A percentile compares a stretch with the other conserved stretches of the same genome.
phyloP scores from a whole-genome alignment of 1,284 basidiomycete genomes.

The Ustilago vetiveriae region DNA sequence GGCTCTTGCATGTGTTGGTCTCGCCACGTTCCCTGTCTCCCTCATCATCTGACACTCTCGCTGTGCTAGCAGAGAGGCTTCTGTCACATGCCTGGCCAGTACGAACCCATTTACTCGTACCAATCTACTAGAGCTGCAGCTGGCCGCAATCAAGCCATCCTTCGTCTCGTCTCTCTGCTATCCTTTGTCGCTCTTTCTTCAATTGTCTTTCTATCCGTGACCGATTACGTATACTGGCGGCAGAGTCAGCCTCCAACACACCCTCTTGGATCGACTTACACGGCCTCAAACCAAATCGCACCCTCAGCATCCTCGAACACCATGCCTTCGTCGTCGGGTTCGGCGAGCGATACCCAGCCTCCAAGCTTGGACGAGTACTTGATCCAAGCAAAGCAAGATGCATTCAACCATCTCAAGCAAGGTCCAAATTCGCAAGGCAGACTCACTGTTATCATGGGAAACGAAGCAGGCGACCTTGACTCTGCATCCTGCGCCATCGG shows the following conservation, averaged over 20 bases:
- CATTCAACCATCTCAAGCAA: constrained; percentile 24
- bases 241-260: constrained; percentile 8
- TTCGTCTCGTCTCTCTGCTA: constrained; percentile 29
- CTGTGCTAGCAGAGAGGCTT: neutral
- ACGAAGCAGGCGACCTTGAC: constrained; percentile 65
- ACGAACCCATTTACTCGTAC: constrained; percentile 33
- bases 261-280: too few relatives aligned
- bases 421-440: constrained; percentile 8
- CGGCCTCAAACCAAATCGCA: too few relatives aligned
- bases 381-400: constrained; percentile 28
- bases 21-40: neutral
- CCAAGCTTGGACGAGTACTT: constrained; percentile 19
- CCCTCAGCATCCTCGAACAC: neutral
- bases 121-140: constrained; percentile 21
- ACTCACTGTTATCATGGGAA: constrained; percentile 61
- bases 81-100: constrained; percentile 24
- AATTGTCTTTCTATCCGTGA: constrained; percentile 28
- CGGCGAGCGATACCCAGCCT: neutral
- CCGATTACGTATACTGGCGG: constrained; percentile 25
- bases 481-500: constrained; percentile 60
- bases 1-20: neutral
- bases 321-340: constrained; percentile 3
- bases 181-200: constrained; percentile 29
- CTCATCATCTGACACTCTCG: neutral
- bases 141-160: constrained; percentile 19